A percentile compares a stretch with the other conserved stretches of the same genome.
Evolutionary conservation across 768 basidiomycete genomes (phyloP).

Genomic region (Suillus discolor): DNA sequence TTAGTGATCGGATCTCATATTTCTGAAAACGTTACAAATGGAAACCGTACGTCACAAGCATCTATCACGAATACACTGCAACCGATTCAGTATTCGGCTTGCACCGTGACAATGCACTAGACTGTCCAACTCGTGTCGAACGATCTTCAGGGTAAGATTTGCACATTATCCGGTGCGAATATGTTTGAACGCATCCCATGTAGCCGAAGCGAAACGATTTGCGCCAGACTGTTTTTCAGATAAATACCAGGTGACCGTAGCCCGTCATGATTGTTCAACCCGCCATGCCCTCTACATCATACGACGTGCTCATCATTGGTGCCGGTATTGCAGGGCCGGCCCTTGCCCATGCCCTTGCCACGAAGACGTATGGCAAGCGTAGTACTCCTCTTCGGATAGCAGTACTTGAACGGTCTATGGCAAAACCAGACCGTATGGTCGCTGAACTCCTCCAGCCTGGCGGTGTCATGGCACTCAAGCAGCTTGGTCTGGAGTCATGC

Average conservation of each 20-base stretch:
- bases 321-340: conserved; percentile 85
- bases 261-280: no score
- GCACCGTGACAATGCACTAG: no score
- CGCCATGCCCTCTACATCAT: conserved; percentile 32
- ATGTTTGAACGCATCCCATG: background rate
- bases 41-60: no score
- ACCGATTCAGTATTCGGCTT: no score
- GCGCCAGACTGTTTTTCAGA: background rate
- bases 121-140: no score
- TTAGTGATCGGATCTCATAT: no score
- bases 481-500: conserved; percentile 70
- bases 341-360: conserved; percentile 78
- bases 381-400: conserved; percentile 65
- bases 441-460: conserved; percentile 94
- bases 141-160: no score
- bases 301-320: conserved; percentile 84
- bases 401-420: conserved; percentile 84
- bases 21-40: no score
- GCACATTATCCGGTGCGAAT: background rate
- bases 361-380: conserved; percentile 39
- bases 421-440: conserved; percentile 90
- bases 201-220: background rate
- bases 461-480: conserved; percentile 67
- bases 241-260: background rate
- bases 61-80: no score